Base-by-base conservation (phyloP, 2,329 filamentous ascomycete genomes). In the Pseudogymnoascus sp. region DNA sequence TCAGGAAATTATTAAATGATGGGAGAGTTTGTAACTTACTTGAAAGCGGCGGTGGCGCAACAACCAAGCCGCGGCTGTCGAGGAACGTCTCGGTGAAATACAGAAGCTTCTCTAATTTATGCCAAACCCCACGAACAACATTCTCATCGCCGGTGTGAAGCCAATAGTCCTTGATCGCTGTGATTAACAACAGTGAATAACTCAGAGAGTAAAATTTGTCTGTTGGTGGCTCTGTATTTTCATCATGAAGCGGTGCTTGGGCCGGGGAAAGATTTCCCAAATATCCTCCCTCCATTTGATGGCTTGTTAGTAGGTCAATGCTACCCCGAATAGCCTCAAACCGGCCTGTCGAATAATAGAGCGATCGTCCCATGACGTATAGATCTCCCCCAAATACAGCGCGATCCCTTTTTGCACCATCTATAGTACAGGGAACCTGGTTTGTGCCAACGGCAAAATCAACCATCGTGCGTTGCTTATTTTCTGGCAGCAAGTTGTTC, bases 121-220 rank as follows among this genome's bases (percentile, higher is more conserved):
- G 53, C 63, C 66, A 69, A 34, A 68, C 31, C 37, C 18, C 42
- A 9, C 18, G 16, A 8, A 68, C 53, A 6, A 53, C 61, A 36
- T 28, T 36, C 18, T 46, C 11, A 49, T 69, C 66, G n/a, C 68
- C 66, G 37, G 68, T 66, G 49, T 67, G 60, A 59, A 68, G 61
- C 66, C 66, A 68, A 16, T 69, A 67, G 28, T 69, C 68, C 31
- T 66, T 69, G 46, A 66, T 66, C 1, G 66, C 66, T n/a, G 68
- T 67, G 5, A 68, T 36, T 12, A 68, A 46, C 2, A 68, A 40
- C 7, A 69, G 53, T 2, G 68, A 65, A 40, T 68, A 69, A 40
- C 66, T 69, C 14, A 69, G 63, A 5, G 68, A 68, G 46, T 68
- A 69, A 31, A 69, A 69, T 8, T 63, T 64, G 11, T 67, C 66